A percentile compares a stretch with the other conserved stretches of the same genome.
phyloP scores from a whole-genome alignment of 495 filamentous ascomycete genomes.

The Cudoniella acicularis region DNA sequence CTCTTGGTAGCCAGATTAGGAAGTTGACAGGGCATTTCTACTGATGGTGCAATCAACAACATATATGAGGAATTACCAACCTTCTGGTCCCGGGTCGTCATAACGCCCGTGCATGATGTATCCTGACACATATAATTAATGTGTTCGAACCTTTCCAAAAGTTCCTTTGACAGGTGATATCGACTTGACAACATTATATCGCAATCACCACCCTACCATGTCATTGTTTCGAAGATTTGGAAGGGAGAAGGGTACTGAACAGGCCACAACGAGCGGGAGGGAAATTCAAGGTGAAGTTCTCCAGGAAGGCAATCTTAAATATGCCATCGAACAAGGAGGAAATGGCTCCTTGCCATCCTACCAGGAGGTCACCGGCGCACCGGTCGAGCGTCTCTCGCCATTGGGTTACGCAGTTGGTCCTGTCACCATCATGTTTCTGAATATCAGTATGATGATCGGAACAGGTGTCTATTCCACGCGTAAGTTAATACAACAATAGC shows the following conservation, averaged over 20 bases:
- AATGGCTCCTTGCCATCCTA: constrained; percentile 55
- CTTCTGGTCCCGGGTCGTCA: not conserved
- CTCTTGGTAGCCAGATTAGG: too few species aligned
- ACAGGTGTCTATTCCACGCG: constrained; percentile 65
- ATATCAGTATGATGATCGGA: constrained; percentile 63
- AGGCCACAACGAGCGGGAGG: not conserved
- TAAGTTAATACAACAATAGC: constrained; percentile 26
- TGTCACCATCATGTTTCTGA: constrained; percentile 56
- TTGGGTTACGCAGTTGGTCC: constrained; percentile 57
- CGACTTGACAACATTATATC: not conserved
- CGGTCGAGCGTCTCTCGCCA: constrained; percentile 55
- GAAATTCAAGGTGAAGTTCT: constrained; percentile 15
- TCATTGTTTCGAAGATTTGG: not conserved
- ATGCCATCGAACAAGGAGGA: constrained; percentile 47
- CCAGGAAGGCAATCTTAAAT: constrained; percentile 43
- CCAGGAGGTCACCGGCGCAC: constrained; percentile 61
- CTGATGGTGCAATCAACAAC: not conserved
- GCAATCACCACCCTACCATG: not conserved
- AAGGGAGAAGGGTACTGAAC: not conserved
- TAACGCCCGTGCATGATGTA: not conserved
- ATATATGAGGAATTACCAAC: not conserved
- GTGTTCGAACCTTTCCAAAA: not conserved
- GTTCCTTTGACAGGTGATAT: not conserved
- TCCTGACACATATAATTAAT: not conserved
- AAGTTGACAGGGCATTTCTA: too few species aligned